Conservation (phyloP, 2,329 filamentous ascomycete genomes). For the Alternaria sp. region DNA sequence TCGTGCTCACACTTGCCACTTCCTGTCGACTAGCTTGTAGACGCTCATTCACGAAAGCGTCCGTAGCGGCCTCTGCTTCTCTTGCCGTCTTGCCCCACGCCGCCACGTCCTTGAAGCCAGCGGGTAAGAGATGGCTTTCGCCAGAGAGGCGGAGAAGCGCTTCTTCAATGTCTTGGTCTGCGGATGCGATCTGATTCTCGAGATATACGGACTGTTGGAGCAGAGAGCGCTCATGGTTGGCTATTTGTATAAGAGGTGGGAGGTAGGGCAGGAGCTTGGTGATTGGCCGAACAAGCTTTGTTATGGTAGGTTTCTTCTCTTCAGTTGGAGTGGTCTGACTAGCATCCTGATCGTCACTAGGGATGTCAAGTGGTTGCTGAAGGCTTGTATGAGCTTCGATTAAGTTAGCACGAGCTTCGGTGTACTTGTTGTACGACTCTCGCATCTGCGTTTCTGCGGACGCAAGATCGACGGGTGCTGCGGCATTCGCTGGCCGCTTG, state of each 20-base stretch:
- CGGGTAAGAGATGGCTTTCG: constrained; percentile 52
- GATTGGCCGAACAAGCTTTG: constrained; percentile 22
- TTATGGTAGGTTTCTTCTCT: constrained; percentile 14
- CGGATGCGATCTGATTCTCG: constrained; percentile 41
- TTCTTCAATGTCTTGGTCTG: constrained; percentile 42
- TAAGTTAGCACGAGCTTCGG: constrained; percentile 6
- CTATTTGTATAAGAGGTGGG: constrained; percentile 35
- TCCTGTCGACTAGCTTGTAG: constrained; percentile 38
- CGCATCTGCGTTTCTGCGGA: constrained; percentile 40
- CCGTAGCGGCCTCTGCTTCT: constrained; percentile 33
- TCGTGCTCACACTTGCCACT: constrained; percentile 33
- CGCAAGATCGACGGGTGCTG: constrained; percentile 22
- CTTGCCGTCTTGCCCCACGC: constrained; percentile 39
- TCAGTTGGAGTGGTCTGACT: not conserved
- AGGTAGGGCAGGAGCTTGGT: constrained; percentile 45
- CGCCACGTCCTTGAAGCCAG: constrained; percentile 38
- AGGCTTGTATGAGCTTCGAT: constrained; percentile 29
- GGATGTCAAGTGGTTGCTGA: constrained; percentile 16
- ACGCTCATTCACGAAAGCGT: constrained; percentile 28
- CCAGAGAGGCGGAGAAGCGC: constrained; percentile 47
- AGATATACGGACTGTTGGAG: constrained; percentile 49
- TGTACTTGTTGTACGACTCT: constrained; percentile 46
- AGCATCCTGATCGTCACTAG: not conserved
- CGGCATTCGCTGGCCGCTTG: constrained; percentile 29
- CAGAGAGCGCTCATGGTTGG: constrained; percentile 42